Conservation (phyloP, 2,329 filamentous ascomycete species). For the Fusarium algeriense region DNA sequence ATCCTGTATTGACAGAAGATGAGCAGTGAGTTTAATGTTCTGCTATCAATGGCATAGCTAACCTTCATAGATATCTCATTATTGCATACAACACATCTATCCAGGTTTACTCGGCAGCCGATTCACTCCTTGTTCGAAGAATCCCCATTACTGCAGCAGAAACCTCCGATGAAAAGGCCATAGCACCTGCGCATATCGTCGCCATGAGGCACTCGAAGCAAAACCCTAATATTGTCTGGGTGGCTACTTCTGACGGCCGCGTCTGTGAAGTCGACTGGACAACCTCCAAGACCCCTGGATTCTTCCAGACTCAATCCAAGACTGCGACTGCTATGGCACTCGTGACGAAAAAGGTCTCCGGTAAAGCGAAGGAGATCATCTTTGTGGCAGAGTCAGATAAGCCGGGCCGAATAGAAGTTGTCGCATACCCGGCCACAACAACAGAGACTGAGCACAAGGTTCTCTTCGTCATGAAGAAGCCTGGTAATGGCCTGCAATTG, state of each 20-base stretch:
- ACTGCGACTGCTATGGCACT: conserved; percentile 62
- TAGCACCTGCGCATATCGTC: conserved; percentile 53
- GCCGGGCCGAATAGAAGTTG: conserved; percentile 53
- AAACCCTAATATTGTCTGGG: conserved; percentile 66
- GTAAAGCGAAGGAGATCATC: conserved; percentile 58
- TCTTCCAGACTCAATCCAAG: conserved; percentile 57
- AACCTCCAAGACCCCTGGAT: conserved; percentile 55
- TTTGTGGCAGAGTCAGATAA: conserved; percentile 61
- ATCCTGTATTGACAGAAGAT: conserved; percentile 71
- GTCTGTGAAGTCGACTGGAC: conserved; percentile 72
- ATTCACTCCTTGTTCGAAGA: conserved; percentile 82
- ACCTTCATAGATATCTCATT: conserved; percentile 73
- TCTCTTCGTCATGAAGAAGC: conserved; percentile 54
- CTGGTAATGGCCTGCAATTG: conserved; percentile 53
- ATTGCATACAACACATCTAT: conserved; percentile 80
- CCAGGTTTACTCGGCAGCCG: conserved; percentile 83
- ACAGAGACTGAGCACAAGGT: conserved; percentile 49
- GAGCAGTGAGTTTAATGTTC: conserved; percentile 65
- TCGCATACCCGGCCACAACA: conserved; percentile 59
- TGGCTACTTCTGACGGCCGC: conserved; percentile 68
- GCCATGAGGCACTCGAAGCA: conserved; percentile 56
- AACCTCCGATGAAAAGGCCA: conserved; percentile 40
- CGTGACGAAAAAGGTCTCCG: conserved; percentile 53
- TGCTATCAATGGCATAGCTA: conserved; percentile 11
- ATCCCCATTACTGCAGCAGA: conserved; percentile 65